Conservation (phyloP, 768 basidiomycete species). For the Thelephora ganbajun region DNA sequence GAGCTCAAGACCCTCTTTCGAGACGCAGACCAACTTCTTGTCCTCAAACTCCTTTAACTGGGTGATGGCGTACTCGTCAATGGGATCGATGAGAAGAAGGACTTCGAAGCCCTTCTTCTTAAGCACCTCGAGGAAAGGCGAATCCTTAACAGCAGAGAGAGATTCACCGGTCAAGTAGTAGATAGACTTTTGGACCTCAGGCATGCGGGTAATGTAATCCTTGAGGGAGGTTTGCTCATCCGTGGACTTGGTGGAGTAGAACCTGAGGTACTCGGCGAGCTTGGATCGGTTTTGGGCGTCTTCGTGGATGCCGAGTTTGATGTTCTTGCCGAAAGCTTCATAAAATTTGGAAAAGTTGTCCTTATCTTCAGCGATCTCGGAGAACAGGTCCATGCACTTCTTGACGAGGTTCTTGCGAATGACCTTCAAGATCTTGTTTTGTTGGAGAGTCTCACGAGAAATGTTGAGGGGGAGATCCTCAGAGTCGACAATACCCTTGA, state of each 20-base stretch:
- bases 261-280: conserved; percentile 97
- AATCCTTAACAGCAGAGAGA: conserved; percentile 78
- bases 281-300: conserved; percentile 98
- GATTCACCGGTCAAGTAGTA: conserved; percentile 99
- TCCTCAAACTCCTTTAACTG: conserved; percentile 99
- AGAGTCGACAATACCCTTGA: conserved; percentile 99
- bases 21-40: conserved; percentile 95
- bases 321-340: conserved; percentile 96
- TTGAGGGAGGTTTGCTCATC: conserved; percentile 93
- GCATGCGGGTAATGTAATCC: conserved; percentile 99
- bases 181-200: conserved; percentile 95
- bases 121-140: conserved; percentile 97
- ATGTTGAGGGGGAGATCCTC: conserved; percentile 99
- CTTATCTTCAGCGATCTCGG: conserved; percentile 98
- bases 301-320: conserved; percentile 99
- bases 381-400: conserved; percentile 91
- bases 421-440: conserved; percentile 99
- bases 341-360: conserved; percentile 97
- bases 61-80: conserved; percentile 96
- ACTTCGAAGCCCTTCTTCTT: conserved; percentile 99
- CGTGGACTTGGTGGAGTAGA: conserved; percentile 87
- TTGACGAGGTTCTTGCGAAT: conserved; percentile 99
- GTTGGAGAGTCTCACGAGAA: conserved; percentile 98
- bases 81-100: conserved; percentile 93
- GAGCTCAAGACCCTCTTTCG: conserved; percentile 98